A percentile compares a stretch with the other conserved stretches of the same genome.
Evolutionary conservation across 768 basidiomycete species (phyloP).

Genomic region (Sutorius australiensis): DNA sequence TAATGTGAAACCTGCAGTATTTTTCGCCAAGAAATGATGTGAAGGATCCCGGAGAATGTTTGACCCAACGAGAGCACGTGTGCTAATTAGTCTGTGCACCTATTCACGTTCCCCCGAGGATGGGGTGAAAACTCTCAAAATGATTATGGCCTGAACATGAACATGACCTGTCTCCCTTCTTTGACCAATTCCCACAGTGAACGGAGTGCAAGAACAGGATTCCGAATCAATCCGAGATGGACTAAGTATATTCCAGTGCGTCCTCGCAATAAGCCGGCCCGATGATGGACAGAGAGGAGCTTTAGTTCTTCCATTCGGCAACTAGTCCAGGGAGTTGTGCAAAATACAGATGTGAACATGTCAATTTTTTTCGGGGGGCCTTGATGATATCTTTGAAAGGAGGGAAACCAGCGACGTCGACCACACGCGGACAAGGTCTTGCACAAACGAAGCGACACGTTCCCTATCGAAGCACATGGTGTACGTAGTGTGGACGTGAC

Average conservation of each 20-base stretch:
- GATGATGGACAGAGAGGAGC: no score
- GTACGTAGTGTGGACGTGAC: neutral
- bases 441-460: slow-evolving; percentile 5
- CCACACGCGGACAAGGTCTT: neutral
- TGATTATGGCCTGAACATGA: neutral
- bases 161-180: neutral
- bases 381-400: neutral
- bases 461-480: slow-evolving; percentile 2
- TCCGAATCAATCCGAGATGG: neutral
- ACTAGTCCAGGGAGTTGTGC: neutral
- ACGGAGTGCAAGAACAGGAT: slow-evolving; percentile 3
- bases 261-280: neutral
- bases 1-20: no score
- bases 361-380: neutral
- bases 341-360: neutral
- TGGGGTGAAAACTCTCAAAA: no score
- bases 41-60: no score
- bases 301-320: neutral
- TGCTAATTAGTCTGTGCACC: no score
- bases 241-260: neutral
- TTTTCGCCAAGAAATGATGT: no score
- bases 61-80: no score
- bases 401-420: neutral
- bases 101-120: no score
- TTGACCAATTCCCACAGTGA: slow-evolving; percentile 7